Conservation (phyloP, 176 grass and related monocot species). For the barley (Hordeum vulgare) region DNA sequence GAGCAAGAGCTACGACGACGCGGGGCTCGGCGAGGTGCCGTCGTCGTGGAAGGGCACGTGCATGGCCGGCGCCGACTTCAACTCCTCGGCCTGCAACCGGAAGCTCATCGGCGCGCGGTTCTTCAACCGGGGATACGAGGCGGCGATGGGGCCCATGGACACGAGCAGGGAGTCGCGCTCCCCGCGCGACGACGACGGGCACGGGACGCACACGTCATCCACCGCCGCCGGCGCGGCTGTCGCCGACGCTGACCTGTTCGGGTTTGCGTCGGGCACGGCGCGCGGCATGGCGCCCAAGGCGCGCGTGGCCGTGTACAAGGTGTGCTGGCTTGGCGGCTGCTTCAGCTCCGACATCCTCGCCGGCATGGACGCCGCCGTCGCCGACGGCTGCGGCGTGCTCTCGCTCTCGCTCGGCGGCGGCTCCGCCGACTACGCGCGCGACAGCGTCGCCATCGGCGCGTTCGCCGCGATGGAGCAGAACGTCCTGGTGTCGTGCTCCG, state of each 20-base stretch:
- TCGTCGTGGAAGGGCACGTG: conserved; percentile 70
- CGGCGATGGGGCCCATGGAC: conserved; percentile 71
- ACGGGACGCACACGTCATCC: conserved; percentile 82
- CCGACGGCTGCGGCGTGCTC: conserved; percentile 75
- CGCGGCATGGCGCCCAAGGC: conserved; percentile 74
- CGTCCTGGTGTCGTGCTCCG: conserved; percentile 80
- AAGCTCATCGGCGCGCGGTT: conserved; percentile 81
- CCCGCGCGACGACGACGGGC: conserved; percentile 72
- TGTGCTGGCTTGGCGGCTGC: conserved; percentile 88
- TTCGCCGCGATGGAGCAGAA: conserved; percentile 76
- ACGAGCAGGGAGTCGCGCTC: conserved; percentile 50
- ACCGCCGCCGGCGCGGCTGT: conserved; percentile 55
- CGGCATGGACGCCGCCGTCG: conserved; percentile 66
- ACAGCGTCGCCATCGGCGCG: conserved; percentile 80
- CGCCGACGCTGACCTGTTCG: conserved; percentile 46
- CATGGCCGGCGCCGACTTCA: conserved; percentile 34
- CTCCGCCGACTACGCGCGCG: conserved; percentile 57
- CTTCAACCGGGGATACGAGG: conserved; percentile 75
- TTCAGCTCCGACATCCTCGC: conserved; percentile 96
- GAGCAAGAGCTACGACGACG: conserved; percentile 74
- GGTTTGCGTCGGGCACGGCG: conserved; percentile 72
- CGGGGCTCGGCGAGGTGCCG: conserved; percentile 44
- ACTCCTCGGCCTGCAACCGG: conserved; percentile 58
- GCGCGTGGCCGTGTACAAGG: conserved; percentile 79
- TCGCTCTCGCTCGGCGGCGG: conserved; percentile 87